phyloP scores from a whole-genome alignment of 345 rosid species.

The Luvunga scandens region DNA sequence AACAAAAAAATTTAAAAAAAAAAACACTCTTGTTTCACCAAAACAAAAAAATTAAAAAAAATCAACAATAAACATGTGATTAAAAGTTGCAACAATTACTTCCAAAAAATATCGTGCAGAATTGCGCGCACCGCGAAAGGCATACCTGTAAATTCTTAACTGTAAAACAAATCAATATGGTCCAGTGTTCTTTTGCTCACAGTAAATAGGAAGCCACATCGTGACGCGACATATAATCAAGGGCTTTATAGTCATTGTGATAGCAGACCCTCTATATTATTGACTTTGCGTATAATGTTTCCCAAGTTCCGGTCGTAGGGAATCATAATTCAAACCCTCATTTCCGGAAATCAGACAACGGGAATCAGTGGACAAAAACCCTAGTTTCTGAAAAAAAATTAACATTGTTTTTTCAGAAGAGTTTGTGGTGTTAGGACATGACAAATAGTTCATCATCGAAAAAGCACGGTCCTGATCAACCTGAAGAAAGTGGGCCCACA shows the following conservation, averaged over 20 bases:
- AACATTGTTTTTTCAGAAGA: conserved; percentile 15
- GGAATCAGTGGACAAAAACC: conserved; percentile 8
- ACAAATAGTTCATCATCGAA: conserved; percentile 40
- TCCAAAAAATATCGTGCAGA: neutral
- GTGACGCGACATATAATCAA: neutral
- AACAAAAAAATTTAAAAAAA: too few species aligned
- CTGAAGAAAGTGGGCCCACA: conserved; percentile 33
- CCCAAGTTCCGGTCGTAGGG: neutral
- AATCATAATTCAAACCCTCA: neutral
- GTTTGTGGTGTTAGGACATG: conserved; percentile 16
- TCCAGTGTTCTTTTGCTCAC: neutral
- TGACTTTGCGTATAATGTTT: neutral
- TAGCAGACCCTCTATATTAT: too few species aligned
- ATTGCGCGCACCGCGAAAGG: neutral
- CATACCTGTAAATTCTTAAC: neutral
- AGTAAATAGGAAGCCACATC: neutral
- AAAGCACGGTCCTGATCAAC: conserved; percentile 45
- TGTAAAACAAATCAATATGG: neutral
- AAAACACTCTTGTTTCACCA: neutral
- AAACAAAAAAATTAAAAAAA: too few species aligned
- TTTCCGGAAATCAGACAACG: neutral
- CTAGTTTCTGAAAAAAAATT: conserved; percentile 11
- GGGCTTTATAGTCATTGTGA: neutral
- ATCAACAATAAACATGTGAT: too few species aligned
- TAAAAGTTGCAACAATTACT: too few species aligned